Percentiles rank a stretch among this genome's conserved stretches.
phyloP scores from a whole-genome alignment of 495 filamentous ascomycete species.

The Letharia lupina region DNA sequence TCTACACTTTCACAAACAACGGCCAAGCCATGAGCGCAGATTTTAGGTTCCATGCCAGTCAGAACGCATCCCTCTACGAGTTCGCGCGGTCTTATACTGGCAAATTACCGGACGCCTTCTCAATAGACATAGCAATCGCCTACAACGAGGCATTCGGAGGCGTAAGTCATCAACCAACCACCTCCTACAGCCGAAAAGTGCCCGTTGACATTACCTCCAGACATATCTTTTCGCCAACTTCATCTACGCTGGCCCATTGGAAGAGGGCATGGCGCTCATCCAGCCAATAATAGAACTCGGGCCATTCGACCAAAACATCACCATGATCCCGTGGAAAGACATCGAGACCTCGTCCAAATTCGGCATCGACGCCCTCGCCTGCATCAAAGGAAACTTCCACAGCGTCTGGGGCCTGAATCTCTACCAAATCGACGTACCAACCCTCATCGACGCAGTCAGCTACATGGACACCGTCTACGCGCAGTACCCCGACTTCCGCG shows the following conservation, averaged over 20 bases:
- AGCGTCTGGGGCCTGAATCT: constrained; percentile 16
- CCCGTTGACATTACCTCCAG: not conserved
- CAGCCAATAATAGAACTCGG: constrained; percentile 19
- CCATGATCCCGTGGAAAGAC: constrained; percentile 18
- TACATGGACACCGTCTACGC: constrained; percentile 24
- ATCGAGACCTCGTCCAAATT: constrained; percentile 20
- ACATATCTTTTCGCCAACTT: constrained; percentile 16
- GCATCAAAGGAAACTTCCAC: constrained; percentile 13
- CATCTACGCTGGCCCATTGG: constrained; percentile 19
- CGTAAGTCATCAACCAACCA: constrained; percentile 5
- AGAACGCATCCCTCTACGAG: constrained; percentile 4
- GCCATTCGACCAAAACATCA: constrained; percentile 15
- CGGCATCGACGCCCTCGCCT: constrained; percentile 9
- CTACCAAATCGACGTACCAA: constrained; percentile 17
- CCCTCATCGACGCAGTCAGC: not conserved
- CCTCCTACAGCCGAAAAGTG: not conserved
- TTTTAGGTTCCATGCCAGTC: constrained; percentile 21
- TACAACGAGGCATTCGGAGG: constrained; percentile 25
- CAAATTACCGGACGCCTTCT: constrained; percentile 11
- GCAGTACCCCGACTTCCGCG: constrained; percentile 16
- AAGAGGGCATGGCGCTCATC: constrained; percentile 16
- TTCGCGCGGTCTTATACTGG: constrained; percentile 1
- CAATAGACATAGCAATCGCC: constrained; percentile 24
- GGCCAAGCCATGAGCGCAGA: constrained; percentile 27
- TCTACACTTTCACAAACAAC: constrained; percentile 25